Evolutionary conservation across 495 filamentous ascomycete genomes (phyloP), one percentile per base, ranked within the genome.

Genomic region (Aspergillus saccharolyticus): DNA sequence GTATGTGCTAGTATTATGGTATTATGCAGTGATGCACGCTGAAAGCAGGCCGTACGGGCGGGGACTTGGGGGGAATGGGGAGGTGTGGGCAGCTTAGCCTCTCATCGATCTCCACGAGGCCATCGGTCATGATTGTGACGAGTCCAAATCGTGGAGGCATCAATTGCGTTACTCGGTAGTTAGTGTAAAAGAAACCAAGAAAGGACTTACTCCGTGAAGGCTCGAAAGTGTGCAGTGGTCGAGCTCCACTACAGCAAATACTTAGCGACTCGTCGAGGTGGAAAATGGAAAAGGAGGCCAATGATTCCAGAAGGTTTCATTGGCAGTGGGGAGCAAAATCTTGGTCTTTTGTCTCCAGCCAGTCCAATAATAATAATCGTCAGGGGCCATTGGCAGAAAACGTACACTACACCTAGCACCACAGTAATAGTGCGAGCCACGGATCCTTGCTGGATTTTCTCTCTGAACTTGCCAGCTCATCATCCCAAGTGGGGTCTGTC

Each of bases 281-380:
- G 59, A 65, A 57, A 53, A 28, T 45, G 42, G 16, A 25, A 39
- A 30, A 44, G 53, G 49, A 56, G 45, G 44, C 45, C 44, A 30
- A 54, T 19, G 55, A 48, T 55, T 53, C 46, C 43, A 56, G 57
- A 59, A 55, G 43, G 43, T 54, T 44, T 62, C 49, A 61, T 62
- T 65, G 63, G 59, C 22, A 43, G 42, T 39, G 48, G 30, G 39
- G 25, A 54, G 30, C 42, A 46, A 48, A 50, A 58, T 58, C 58
- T 53, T 22, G 25, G 33, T 28, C 46, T 49, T 50, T 43, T 44
- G 21, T 33, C 8, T 15, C 39, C 18, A 20, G 39, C 20, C 24
- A 59, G 60, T 46, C 63, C 63, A 65, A 62, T 62, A 28, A 62
- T 62, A 28, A 56, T 42, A 54, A 46, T 47, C 17, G n/a, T 59